Conservation (phyloP, 2,329 filamentous ascomycete genomes). For the Trichoderma arundinaceum region DNA sequence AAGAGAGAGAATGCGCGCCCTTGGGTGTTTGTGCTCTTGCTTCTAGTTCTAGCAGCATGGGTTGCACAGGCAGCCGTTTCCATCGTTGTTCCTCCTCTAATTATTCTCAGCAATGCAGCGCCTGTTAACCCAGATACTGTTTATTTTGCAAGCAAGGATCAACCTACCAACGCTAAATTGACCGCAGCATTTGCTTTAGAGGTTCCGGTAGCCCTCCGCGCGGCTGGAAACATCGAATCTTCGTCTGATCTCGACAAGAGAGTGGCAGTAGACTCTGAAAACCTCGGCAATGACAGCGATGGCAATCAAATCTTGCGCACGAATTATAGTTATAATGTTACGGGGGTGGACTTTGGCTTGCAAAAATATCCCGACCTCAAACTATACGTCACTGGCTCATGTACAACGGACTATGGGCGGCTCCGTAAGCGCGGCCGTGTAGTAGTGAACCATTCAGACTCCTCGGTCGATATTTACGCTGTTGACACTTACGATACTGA, state of each 20-base stretch:
- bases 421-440: background rate
- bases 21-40: background rate
- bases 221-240: background rate
- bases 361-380: constrained; percentile 9
- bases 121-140: constrained; percentile 7
- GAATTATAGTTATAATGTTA: constrained; percentile 7
- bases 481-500: background rate
- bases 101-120: constrained; percentile 17
- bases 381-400: constrained; percentile 1
- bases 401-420: constrained; percentile 6
- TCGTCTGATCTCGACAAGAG: background rate
- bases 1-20: background rate
- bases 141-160: background rate
- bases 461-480: no score
- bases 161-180: no score
- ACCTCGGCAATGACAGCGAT: background rate
- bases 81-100: constrained; percentile 6
- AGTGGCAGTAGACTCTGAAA: background rate
- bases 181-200: background rate
- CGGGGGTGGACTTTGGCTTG: constrained; percentile 7
- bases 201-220: constrained; percentile 7
- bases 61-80: background rate
- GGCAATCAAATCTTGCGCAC: background rate
- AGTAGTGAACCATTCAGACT: background rate
- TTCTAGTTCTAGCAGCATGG: background rate